Evolutionary conservation across 768 basidiomycete genomes (phyloP).

Genomic region (Tephrocybe sp.): DNA sequence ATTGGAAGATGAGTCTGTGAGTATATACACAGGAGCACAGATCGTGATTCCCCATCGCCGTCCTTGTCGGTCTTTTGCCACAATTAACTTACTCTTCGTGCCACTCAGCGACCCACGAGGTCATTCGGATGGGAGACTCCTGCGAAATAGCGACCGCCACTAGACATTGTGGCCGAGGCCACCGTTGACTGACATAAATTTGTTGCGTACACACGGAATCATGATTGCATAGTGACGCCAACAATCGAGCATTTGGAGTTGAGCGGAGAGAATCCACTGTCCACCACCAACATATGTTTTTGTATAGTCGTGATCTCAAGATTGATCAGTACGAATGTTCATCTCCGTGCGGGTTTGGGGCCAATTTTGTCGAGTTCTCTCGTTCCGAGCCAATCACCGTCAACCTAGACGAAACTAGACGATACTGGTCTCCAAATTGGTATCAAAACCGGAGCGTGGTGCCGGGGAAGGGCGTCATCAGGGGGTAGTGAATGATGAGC

Average conservation of each 20-base stretch:
- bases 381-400: not conserved
- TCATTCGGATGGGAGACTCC: not conserved
- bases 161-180: slow-evolving; percentile 5
- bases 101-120: not conserved
- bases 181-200: not conserved
- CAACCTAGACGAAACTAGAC: too few species aligned
- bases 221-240: too few species aligned
- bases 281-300: not conserved
- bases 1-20: slow-evolving; percentile 25
- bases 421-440: too few species aligned
- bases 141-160: not conserved
- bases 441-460: not conserved
- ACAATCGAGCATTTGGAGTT: too few species aligned
- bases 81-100: not conserved
- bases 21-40: too few species aligned
- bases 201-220: too few species aligned
- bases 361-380: not conserved
- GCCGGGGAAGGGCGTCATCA: slow-evolving; percentile 7
- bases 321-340: not conserved
- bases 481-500: not conserved
- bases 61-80: slow-evolving; percentile 25
- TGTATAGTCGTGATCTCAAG: not conserved
- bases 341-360: not conserved
- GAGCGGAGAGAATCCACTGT: too few species aligned
- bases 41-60: slow-evolving; percentile 23